Base-by-base conservation (phyloP, 768 basidiomycete genomes). In the Pleurotus eryngii region DNA sequence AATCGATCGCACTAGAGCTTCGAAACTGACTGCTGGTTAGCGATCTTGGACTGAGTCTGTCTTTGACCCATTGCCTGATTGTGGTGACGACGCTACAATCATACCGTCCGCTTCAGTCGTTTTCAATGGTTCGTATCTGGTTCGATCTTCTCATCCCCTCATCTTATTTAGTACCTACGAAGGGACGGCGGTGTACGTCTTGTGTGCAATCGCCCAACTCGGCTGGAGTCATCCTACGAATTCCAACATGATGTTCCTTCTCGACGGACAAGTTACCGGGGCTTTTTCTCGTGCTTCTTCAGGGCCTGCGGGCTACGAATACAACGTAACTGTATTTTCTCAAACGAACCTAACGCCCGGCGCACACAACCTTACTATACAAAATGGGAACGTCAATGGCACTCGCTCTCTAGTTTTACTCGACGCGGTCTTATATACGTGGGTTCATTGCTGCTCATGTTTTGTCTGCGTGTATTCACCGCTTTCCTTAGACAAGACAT, bases 101-200 rank as follows among this genome's bases (percentile, higher is more conserved):
- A 60, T 65, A 24, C 30, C 65, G 27, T n/a, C 63, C 14, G 76
- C 74, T 4, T 60, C 67, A 8, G 56, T 69, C 14, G 48, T 57
- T 9, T 79, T 78, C 59, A 68, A 67, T 57, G 77, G 77, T 77
- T 18, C n/a, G 26, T 37, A n/a, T 12, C n/a, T 15, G 8, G 17
- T 18, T 7, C 8, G 46, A 15, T 48, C 17, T 20, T 20, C n/a
- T 38, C 17, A 15, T 30, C 27, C 11, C 26, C 43, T 49, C 24
- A 49, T 57, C 46, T 42, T 40, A 30, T 12, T 11, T 8, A 30
- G 58, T n/a, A 30, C 38, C 3, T 58, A 17, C 35, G 7, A 54
- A 79, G 77, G 77, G 5, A 69, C 74, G n/a, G 76, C 77, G 0
- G 62, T 81, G 12, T 79, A 78, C 61, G 73, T 79, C 2, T 77